Base-by-base conservation (phyloP, 108 stramenopile genomes). In the Mayamaea pseudoterrestris region DNA sequence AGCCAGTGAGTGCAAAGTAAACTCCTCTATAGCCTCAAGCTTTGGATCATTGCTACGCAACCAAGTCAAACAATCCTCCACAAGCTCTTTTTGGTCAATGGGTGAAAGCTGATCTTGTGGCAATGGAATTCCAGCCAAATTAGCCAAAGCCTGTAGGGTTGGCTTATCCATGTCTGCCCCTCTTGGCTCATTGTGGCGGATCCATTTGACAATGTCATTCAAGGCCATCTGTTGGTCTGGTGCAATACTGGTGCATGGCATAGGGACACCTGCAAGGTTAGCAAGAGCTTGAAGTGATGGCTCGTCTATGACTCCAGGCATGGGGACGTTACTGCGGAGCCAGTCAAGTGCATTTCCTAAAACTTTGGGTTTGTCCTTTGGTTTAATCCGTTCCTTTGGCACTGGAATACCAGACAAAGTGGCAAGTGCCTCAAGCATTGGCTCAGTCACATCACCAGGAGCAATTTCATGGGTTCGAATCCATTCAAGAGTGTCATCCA, bases 401-500 rank as follows among this genome's bases (percentile, higher is more conserved):
- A 30, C 26, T 14, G 53, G 53, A 25, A 42, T 28, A 41, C 53
- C 53, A 42, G 53, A 40, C 25, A 54, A 7, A 27, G 28, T 54
- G 12, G 41, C 24, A 24, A 54, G 41, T 7, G 40, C 41, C 17
- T 41, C 20, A 11, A 51, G n/a, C 11, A 36, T 39, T 47, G 44
- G 35, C 16, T 56, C 44, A 11, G 34, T 35, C 17, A 48, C 18
- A 25, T 8, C 29, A 21, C 31, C 35, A 3, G 29, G 34, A 14
- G 3, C n/a, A 9, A 47, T 16, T 30, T 47, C 47, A 32, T 39
- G 25, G 22, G 55, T 57, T 42, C 63, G 47, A 14, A 65, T 4
- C 63, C 63, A 65, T n/a, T 36, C 26, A 17, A 57, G 30, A 23
- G 56, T 23, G 3, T 49, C 11, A 12, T 65, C 56, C 13, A 65